Evolutionary conservation across 768 basidiomycete genomes (phyloP).

Genomic region (Butyriboletus loyo): DNA sequence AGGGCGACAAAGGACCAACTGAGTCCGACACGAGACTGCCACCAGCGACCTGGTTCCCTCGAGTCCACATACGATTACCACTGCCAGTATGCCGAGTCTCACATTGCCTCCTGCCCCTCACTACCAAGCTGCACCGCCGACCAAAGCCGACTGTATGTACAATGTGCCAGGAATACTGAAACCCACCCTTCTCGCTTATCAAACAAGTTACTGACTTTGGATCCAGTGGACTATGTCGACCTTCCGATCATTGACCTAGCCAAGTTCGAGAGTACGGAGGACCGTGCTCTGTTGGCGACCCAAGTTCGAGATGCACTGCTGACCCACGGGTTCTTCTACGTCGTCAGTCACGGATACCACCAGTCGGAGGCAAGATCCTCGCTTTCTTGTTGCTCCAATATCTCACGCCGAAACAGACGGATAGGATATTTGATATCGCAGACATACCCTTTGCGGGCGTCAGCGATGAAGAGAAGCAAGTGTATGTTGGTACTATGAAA

Average conservation of each 20-base stretch:
- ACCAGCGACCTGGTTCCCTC: neutral
- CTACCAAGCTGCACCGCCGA: slow-evolving; percentile 35
- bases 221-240: slow-evolving; percentile 46
- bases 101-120: slow-evolving; percentile 35
- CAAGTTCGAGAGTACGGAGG: slow-evolving; percentile 36
- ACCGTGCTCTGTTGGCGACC: slow-evolving; percentile 35
- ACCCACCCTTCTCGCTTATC: neutral
- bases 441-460: slow-evolving; percentile 44
- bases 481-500: slow-evolving; percentile 40
- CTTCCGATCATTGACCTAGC: slow-evolving; percentile 53
- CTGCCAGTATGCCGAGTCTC: slow-evolving; percentile 28
- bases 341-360: slow-evolving; percentile 37
- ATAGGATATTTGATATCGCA: slow-evolving; percentile 48
- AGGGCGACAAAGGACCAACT: neutral
- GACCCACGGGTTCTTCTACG: slow-evolving; percentile 42
- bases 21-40: neutral
- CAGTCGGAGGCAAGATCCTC: slow-evolving; percentile 33
- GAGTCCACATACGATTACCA: neutral
- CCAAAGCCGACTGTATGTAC: slow-evolving; percentile 35
- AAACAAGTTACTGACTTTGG: slow-evolving; percentile 9
- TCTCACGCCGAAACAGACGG: slow-evolving; percentile 37
- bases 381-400: slow-evolving; percentile 12
- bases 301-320: slow-evolving; percentile 47
- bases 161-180: neutral
- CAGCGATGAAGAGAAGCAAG: slow-evolving; percentile 40